Conservation (phyloP, 202 grass and related monocot species). For the Eragrostis tef region DNA sequence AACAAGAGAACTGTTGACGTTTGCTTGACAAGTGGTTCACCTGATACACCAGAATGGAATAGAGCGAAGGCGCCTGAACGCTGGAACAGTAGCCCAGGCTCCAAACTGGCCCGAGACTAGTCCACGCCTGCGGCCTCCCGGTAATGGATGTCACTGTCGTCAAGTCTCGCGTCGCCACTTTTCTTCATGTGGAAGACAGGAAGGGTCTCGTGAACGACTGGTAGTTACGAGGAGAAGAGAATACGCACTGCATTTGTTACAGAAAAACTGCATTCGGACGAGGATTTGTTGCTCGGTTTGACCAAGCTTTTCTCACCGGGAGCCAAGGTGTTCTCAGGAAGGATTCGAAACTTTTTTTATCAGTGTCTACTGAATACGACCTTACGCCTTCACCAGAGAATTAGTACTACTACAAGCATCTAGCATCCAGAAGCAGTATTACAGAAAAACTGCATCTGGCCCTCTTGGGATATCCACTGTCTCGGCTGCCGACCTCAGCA, state of each 20-base stretch:
- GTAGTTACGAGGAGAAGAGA: slow-evolving; percentile 4
- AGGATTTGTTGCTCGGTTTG: neutral
- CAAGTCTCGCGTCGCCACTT: slow-evolving; percentile 20
- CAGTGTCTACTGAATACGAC: neutral
- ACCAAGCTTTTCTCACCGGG: neutral
- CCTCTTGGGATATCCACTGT: neutral
- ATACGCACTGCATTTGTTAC: slow-evolving; percentile 1
- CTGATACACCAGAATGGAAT: slow-evolving; percentile 19
- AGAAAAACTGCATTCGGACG: neutral
- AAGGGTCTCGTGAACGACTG: neutral
- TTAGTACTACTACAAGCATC: neutral
- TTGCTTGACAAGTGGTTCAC: slow-evolving; percentile 38
- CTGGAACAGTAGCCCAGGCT: slow-evolving; percentile 18
- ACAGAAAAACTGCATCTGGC: neutral
- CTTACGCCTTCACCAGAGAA: neutral
- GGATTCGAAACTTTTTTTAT: neutral
- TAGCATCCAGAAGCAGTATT: neutral
- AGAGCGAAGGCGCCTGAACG: neutral
- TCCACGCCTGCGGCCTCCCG: neutral
- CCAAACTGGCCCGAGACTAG: neutral
- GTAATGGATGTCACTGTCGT: slow-evolving; percentile 9
- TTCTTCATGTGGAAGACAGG: slow-evolving; percentile 47
- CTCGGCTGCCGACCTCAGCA: neutral
- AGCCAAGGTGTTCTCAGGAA: neutral
- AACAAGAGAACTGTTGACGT: neutral